phyloP scores from a whole-genome alignment of 2,329 filamentous ascomycete species.

The Aspergillus aculeatinus region DNA sequence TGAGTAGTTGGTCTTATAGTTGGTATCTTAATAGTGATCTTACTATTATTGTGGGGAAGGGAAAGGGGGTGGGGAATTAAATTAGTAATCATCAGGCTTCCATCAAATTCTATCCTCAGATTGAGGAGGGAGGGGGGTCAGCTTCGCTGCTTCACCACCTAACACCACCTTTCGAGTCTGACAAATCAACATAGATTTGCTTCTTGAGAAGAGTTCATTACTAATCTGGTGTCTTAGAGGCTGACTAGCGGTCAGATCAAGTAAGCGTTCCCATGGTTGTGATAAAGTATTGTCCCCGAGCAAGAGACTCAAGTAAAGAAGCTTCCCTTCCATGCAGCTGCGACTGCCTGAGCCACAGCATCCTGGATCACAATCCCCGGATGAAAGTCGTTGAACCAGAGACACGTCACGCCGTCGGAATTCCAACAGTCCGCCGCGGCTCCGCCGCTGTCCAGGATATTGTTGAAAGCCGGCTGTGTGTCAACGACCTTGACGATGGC shows the following conservation, averaged over 20 bases:
- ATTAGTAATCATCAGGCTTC: not conserved
- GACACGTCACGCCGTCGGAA: slow-evolving; percentile 9
- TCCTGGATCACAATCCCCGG: slow-evolving; percentile 13
- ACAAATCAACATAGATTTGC: too few relatives aligned
- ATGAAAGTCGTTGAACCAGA: slow-evolving; percentile 18
- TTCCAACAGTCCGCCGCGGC: slow-evolving; percentile 9
- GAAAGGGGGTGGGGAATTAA: not conserved
- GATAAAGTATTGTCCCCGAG: too few relatives aligned
- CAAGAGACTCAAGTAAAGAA: slow-evolving; percentile 24
- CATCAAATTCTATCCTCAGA: slow-evolving; percentile 23
- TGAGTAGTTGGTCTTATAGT: not conserved
- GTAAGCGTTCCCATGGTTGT: too few relatives aligned
- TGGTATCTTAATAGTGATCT: not conserved
- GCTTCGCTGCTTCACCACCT: too few relatives aligned
- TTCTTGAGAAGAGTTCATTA: too few relatives aligned
- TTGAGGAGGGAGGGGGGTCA: slow-evolving; percentile 1
- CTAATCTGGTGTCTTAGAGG: too few relatives aligned
- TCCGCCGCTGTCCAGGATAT: slow-evolving; percentile 6
- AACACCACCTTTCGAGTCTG: too few relatives aligned
- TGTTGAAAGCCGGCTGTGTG: slow-evolving; percentile 10
- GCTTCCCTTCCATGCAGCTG: slow-evolving; percentile 17
- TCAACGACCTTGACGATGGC: slow-evolving; percentile 10
- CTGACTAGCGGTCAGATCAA: too few relatives aligned
- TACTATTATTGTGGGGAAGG: not conserved
- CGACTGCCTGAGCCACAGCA: slow-evolving; percentile 12